Base-by-base conservation (phyloP, 169 alveolate species). In the Babesia gibsoni region DNA sequence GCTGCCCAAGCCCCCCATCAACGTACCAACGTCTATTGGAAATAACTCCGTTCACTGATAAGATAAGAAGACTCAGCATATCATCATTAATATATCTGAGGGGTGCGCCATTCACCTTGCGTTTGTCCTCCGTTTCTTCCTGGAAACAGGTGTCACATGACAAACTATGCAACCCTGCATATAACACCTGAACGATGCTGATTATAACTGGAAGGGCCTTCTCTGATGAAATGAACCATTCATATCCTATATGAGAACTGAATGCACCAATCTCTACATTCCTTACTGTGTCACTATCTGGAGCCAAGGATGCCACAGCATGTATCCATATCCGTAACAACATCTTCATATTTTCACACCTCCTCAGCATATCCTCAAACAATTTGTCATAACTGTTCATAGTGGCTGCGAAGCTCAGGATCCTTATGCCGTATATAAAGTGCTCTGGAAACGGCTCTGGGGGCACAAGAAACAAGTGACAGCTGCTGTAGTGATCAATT, bases 241-340 rank as follows among this genome's bases (percentile, higher is more conserved):
- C 52, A 57, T 77, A 67, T 4, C 86, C 86, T 18, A 68, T 52
- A 14, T 45, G 65, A 22, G 86, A 52, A 22, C 49, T 46, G 33
- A 77, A 77, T 4, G 63, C 63, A 18, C 69, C 77, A 29, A 77
- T 54, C 27, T 77, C 86, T 20, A 52, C 80, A 29, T 56, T 56
- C 4, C 57, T 30, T n/a, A 66, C 41, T 27, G 86, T 77, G 16
- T 66, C 57, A 16, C 45, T 16, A 43, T 56, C 59, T 3, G 86
- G 67, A 30, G 39, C 16, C 2, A 77, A 30, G 20, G 82, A 65
- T 2, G 75, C 63, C 41, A 67, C 52, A 10, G 41, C 41, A 23
- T 77, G 68, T 4, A 48, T 50, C 86, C 86, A 77, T 0, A 77
- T 27, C 42, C 67, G 25, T 29, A 67, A 20, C 42, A 77, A 16